phyloP scores from a whole-genome alignment of 371 early-diverging fungal species.

The Syncephalastrum sp. region DNA sequence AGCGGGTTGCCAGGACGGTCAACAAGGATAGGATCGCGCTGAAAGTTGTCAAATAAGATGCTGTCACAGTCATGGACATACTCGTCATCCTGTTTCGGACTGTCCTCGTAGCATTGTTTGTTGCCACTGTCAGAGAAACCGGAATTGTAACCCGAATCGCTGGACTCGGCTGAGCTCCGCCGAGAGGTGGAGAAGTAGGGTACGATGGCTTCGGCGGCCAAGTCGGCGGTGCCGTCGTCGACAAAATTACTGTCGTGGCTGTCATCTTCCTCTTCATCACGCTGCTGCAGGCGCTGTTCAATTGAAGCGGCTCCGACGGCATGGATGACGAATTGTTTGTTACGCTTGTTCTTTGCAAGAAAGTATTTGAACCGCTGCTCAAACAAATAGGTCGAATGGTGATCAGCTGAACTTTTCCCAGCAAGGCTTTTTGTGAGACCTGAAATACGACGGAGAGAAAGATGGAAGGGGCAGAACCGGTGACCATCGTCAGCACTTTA shows the following conservation, averaged over 20 bases:
- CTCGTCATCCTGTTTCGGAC: conserved; percentile 6
- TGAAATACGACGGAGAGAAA: conserved; percentile 4
- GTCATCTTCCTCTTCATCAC: conserved; percentile 1
- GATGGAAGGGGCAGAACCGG: too few species aligned
- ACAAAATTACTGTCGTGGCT: not conserved
- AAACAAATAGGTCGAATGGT: conserved; percentile 22
- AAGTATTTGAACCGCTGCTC: conserved; percentile 46
- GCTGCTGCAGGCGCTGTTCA: conserved; percentile 4
- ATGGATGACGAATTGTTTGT: conserved; percentile 32
- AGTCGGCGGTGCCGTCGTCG: not conserved
- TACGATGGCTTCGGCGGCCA: conserved; percentile 3
- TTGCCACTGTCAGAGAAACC: conserved; percentile 14
- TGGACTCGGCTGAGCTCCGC: conserved; percentile 14
- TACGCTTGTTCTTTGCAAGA: conserved; percentile 35
- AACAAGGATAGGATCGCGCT: conserved; percentile 3
- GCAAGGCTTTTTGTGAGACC: conserved; percentile 40
- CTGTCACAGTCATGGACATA: conserved; percentile 1
- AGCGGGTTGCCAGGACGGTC: conserved; percentile 22
- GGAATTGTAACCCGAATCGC: conserved; percentile 19
- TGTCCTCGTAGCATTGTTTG: not conserved
- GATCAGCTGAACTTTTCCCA: conserved; percentile 29
- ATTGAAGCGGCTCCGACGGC: conserved; percentile 23
- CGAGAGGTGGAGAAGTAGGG: conserved; percentile 11
- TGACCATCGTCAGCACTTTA: too few species aligned
- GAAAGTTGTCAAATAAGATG: too few species aligned